These are phyloP conservation scores for Cercospora canescens DNA, from an alignment of 2,329 filamentous ascomycete species.

Conservation along the genomic window DNA sequence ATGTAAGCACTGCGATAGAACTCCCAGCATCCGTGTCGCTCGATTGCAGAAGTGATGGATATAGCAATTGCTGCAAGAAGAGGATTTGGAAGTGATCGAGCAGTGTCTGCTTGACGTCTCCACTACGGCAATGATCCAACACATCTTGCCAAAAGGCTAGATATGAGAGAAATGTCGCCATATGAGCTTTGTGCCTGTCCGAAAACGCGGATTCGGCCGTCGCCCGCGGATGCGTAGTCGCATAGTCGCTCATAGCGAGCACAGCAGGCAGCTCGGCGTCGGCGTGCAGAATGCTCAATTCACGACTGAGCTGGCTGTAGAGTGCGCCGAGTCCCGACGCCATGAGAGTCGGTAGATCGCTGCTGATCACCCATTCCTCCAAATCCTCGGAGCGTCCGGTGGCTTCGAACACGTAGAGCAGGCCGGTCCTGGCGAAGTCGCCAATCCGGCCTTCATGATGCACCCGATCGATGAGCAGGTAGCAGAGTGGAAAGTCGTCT, in stretches of 20 bases:
- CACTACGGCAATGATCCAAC: slow-evolving; percentile 88
- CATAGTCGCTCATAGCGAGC: slow-evolving; percentile 85
- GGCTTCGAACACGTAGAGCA: slow-evolving; percentile 94
- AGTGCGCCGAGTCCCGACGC: slow-evolving; percentile 85
- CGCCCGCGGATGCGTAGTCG: slow-evolving; percentile 67
- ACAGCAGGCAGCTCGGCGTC: slow-evolving; percentile 76
- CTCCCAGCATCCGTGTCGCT: slow-evolving; percentile 97
- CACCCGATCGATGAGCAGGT: slow-evolving; percentile 93
- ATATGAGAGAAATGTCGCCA: slow-evolving; percentile 92
- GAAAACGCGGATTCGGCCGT: slow-evolving; percentile 75
- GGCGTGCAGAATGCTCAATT: slow-evolving; percentile 79
- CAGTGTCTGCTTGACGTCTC: slow-evolving; percentile 87
- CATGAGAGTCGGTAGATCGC: slow-evolving; percentile 95
- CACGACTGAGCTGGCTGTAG: slow-evolving; percentile 70
- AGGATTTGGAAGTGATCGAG: slow-evolving; percentile 97
- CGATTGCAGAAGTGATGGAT: slow-evolving; percentile 92
- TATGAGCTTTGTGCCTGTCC: slow-evolving; percentile 75
- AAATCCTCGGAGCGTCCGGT: slow-evolving; percentile 78
- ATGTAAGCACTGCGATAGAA: slow-evolving; percentile 92
- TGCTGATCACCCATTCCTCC: slow-evolving; percentile 96
- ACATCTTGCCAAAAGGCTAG: slow-evolving; percentile 98
- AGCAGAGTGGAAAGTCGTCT: slow-evolving; percentile 93
- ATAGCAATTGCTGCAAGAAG: slow-evolving; percentile 92
- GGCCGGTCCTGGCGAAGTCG: slow-evolving; percentile 90
- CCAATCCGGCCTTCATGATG: slow-evolving; percentile 93